Percentiles rank a stretch among this genome's conserved stretches.
phyloP scores from a whole-genome alignment of 2,329 filamentous ascomycete species.

The Sclerotinia subarctica region DNA sequence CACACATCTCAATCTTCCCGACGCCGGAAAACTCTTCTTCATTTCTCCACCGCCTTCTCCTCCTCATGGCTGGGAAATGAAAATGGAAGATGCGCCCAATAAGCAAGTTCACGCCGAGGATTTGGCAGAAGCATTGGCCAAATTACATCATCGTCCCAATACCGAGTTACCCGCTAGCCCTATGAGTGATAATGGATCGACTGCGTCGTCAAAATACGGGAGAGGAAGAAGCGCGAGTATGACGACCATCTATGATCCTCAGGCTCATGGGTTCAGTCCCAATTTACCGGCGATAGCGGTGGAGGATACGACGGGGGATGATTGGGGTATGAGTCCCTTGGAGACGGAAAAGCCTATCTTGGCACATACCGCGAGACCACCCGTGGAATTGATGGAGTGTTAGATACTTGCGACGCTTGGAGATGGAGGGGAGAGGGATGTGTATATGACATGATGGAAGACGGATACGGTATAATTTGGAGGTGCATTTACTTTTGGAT shows the following conservation, averaged over 20 bases:
- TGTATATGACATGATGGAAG: slow-evolving; percentile 13
- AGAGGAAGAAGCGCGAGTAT: slow-evolving; percentile 57
- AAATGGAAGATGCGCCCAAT: slow-evolving; percentile 66
- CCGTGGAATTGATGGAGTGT: slow-evolving; percentile 59
- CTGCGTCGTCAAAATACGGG: slow-evolving; percentile 21
- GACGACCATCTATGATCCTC: slow-evolving; percentile 63
- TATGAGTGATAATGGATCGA: slow-evolving; percentile 39
- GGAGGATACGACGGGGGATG: slow-evolving; percentile 59
- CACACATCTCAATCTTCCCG: slow-evolving; percentile 62
- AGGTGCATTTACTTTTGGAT: not conserved
- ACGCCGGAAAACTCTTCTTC: slow-evolving; percentile 70
- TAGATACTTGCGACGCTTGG: not conserved
- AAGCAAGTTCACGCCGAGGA: slow-evolving; percentile 68
- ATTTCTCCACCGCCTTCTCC: slow-evolving; percentile 67
- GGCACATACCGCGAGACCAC: slow-evolving; percentile 60
- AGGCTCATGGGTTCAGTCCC: slow-evolving; percentile 52
- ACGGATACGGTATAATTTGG: not conserved
- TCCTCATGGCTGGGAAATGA: slow-evolving; percentile 67
- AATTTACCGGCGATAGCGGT: slow-evolving; percentile 63
- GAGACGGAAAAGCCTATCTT: slow-evolving; percentile 46
- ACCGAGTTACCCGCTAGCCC: slow-evolving; percentile 44
- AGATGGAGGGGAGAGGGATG: not conserved
- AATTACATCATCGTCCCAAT: slow-evolving; percentile 49
- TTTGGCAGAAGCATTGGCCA: slow-evolving; percentile 62
- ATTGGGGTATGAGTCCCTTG: slow-evolving; percentile 44